Evolutionary conservation across 345 rosid species (phyloP).

Genomic region (Pseudoturritis turrita): DNA sequence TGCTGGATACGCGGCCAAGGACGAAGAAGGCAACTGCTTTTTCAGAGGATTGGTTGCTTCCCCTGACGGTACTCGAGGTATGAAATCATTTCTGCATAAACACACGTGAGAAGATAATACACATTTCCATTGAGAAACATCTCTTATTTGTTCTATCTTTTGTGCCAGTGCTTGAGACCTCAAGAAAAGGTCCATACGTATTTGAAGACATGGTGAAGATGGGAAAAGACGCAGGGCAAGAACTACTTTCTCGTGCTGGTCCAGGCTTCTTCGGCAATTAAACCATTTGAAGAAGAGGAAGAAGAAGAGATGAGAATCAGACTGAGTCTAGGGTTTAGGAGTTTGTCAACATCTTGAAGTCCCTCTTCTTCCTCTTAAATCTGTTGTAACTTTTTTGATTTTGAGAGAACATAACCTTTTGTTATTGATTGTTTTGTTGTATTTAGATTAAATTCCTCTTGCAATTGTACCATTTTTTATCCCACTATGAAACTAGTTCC

Average conservation of each 20-base stretch:
- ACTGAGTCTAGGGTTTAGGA: conserved; percentile 27
- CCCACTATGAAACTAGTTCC: neutral
- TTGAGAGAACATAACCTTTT: conserved; percentile 24
- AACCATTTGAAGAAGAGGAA: conserved; percentile 21
- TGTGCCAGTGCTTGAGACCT: conserved; percentile 83
- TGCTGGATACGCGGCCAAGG: conserved; percentile 86
- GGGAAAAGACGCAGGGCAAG: conserved; percentile 94
- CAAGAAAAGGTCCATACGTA: conserved; percentile 68
- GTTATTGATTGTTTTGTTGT: conserved; percentile 19
- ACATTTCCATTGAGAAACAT: neutral
- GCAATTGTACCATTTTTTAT: conserved; percentile 1
- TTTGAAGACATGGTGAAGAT: conserved; percentile 70
- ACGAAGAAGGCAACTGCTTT: conserved; percentile 67
- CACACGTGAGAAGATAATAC: neutral
- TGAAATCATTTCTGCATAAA: neutral
- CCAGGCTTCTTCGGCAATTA: conserved; percentile 75
- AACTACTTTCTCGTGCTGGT: conserved; percentile 77
- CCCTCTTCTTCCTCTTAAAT: conserved; percentile 12
- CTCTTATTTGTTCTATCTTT: conserved; percentile 8
- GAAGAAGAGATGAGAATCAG: conserved; percentile 15
- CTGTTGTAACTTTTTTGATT: conserved; percentile 33
- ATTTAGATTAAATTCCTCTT: conserved; percentile 9
- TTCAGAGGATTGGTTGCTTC: conserved; percentile 94
- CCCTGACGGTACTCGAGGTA: conserved; percentile 89
- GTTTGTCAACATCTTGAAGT: conserved; percentile 4